These are phyloP conservation scores for Pulveroboletus sp. DNA, from an alignment of 768 basidiomycete species.

Conservation along the genomic window DNA sequence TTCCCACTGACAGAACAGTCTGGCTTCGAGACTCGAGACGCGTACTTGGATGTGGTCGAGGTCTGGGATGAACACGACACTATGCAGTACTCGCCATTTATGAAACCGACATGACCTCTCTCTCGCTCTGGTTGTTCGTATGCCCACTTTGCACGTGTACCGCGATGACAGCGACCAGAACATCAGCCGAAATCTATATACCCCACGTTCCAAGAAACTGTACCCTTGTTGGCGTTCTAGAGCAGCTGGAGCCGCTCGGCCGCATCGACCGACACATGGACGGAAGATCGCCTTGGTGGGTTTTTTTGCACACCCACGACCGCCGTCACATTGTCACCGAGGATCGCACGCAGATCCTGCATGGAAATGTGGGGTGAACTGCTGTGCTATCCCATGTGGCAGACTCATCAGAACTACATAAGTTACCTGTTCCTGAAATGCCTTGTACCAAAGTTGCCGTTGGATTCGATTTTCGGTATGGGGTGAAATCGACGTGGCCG, in stretches of 20 bases:
- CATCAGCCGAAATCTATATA: conserved; percentile 52
- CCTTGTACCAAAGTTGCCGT: conserved; percentile 60
- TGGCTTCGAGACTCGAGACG: no score
- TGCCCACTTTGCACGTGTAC: conserved; percentile 1
- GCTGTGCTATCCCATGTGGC: not conserved
- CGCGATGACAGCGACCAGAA: conserved; percentile 25
- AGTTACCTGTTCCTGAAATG: conserved; percentile 78
- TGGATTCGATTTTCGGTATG: conserved; percentile 85
- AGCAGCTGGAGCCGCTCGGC: conserved; percentile 58
- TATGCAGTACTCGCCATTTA: conserved; percentile 29
- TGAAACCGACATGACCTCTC: conserved; percentile 12
- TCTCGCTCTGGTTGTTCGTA: no score
- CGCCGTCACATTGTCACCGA: conserved; percentile 12
- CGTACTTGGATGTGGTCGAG: no score
- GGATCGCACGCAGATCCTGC: conserved; percentile 57
- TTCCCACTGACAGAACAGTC: no score
- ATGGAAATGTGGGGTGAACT: conserved; percentile 74
- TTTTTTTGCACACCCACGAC: conserved; percentile 9
- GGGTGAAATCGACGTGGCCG: conserved; percentile 54
- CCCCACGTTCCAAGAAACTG: conserved; percentile 47
- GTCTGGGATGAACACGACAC: no score
- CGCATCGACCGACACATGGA: conserved; percentile 49
- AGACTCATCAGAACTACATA: conserved; percentile 62
- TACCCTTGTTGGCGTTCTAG: conserved; percentile 56
- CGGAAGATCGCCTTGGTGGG: conserved; percentile 65